Evolutionary conservation across 768 basidiomycete genomes (phyloP).

Genomic region (Tricholoma terreum): DNA sequence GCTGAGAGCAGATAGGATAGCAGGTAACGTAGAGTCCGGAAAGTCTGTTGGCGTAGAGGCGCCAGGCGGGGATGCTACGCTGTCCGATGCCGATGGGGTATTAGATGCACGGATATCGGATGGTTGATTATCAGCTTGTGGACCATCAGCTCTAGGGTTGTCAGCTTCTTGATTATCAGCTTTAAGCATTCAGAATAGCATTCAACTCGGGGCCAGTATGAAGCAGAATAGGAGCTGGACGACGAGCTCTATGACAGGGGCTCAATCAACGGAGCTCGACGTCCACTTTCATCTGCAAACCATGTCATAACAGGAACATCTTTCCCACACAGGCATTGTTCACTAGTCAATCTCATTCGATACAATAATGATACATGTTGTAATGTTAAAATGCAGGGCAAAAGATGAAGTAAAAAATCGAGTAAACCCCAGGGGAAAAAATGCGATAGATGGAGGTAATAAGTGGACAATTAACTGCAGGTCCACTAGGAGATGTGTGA

Average conservation of each 20-base stretch:
- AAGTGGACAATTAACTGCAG: background rate
- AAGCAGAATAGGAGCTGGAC: background rate
- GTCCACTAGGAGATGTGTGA: background rate
- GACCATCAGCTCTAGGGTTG: background rate
- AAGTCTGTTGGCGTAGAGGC: background rate
- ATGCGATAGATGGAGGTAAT: background rate
- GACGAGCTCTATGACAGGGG: background rate
- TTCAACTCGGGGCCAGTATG: background rate
- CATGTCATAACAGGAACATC: background rate
- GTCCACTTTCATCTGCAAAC: background rate
- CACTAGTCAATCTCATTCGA: background rate
- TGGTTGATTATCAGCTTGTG: background rate
- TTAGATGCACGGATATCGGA: background rate
- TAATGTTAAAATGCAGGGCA: background rate
- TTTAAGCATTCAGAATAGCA: background rate
- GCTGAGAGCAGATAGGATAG: constrained; percentile 57
- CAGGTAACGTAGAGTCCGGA: constrained; percentile 1
- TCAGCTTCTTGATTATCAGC: background rate
- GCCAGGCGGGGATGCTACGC: background rate
- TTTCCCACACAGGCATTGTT: constrained; percentile 1
- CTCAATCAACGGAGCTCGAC: background rate
- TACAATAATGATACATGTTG: constrained; percentile 1
- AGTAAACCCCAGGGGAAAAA: background rate
- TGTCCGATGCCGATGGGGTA: background rate
- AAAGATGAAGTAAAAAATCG: background rate